These are phyloP conservation scores for Solanum bulbocastanum DNA, from an alignment of 257 asterid genomes.

Conservation along the genomic window DNA sequence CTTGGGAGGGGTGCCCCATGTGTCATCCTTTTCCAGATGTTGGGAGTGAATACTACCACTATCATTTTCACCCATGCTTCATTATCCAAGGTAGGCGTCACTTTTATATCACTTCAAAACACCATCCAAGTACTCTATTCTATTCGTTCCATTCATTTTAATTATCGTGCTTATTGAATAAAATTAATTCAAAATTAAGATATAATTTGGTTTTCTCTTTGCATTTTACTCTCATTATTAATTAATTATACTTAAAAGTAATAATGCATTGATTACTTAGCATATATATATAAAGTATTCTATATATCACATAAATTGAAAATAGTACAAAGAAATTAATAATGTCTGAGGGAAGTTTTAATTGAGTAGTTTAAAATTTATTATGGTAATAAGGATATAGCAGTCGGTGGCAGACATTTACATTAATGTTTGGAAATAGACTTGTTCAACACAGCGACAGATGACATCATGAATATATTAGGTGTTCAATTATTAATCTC, in stretches of 20 bases:
- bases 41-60: conserved; percentile 3
- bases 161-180: neutral
- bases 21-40: conserved; percentile 15
- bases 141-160: neutral
- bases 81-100: conserved; percentile 12
- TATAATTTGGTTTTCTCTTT: neutral
- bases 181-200: neutral
- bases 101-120: neutral
- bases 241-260: too few relatives aligned
- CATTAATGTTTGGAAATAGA: neutral
- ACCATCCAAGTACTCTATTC: neutral
- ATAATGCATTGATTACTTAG: neutral
- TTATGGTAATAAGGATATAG: neutral
- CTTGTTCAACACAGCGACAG: neutral
- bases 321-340: neutral
- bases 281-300: neutral
- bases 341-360: conserved; percentile 5
- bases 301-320: neutral
- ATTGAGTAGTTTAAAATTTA: neutral
- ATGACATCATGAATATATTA: neutral
- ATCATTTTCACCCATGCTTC: neutral
- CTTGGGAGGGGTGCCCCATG: conserved; percentile 38
- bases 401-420: conserved; percentile 9
- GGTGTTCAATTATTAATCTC: neutral
- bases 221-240: neutral